Evolutionary conservation across 345 rosid species (phyloP), one percentile per base, ranked within the genome.

Genomic region (Salix viminalis): DNA sequence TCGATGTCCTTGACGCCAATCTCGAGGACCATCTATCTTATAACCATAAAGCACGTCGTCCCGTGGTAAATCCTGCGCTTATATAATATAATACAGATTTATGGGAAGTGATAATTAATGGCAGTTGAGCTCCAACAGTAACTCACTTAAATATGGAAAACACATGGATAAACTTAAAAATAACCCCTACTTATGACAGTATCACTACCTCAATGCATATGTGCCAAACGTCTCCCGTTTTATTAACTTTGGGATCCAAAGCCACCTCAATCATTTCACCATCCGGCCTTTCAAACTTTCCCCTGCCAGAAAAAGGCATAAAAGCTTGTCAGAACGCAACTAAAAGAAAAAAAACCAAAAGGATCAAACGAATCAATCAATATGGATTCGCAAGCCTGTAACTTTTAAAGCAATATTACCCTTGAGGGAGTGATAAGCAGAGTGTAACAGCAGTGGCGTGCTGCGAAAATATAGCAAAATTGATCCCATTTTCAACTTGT

Each of bases 181-280:
- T 46, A 60, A 69, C 46, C 4, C 41, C 52, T 44, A 2, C 37
- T 68, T 62, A n/a, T 65, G 39, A 73, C 52, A 75, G 75, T 42
- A 78, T 76, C 71, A 76, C 71, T 76, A 91, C 99, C 97, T 93
- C 88, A 48, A 95, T 70, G 65, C 84, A 88, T 60, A 93, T 88
- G 81, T 95, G 99, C 99, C 97, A 95, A 76, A 87, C 80, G 80
- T 95, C 94, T 72, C 97, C 97, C 24, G 97, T 95, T 87, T 87
- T 95, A 75, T 95, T 95, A 58, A 64, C 70, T 16, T 12, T 80
- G 68, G 93, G 90, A 89, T 95, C 94, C 90, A 95, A 76, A 77
- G 88, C 79, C 73, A 93, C 81, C 82, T 93, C 91, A 64, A 91
- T 80, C 89, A 89, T 82, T 76, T 77, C 86, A 75, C 74, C 89